These are phyloP conservation scores for Zizania palustris DNA, from an alignment of 202 grass and related monocot species.

Conservation along the genomic window DNA sequence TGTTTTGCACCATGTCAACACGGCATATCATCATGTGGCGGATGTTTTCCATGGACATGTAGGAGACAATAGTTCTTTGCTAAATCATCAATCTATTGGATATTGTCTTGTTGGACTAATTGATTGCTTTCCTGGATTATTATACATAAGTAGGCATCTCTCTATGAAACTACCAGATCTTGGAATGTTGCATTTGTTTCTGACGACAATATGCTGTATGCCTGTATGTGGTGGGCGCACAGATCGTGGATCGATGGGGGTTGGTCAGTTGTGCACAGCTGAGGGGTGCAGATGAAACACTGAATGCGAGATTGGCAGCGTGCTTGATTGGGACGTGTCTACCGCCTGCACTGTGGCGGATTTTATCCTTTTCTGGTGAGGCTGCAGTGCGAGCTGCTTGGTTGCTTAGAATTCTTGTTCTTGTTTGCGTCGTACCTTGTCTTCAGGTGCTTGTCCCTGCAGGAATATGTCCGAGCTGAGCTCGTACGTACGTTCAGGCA, in stretches of 20 bases:
- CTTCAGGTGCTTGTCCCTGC: constrained; percentile 1
- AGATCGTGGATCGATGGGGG: background rate
- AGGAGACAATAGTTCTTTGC: background rate
- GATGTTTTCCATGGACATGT: background rate
- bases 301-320: constrained; percentile 6
- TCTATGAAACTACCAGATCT: background rate
- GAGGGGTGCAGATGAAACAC: background rate
- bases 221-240: background rate
- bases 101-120: background rate
- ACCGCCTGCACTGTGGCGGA: background rate
- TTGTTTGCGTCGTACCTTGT: constrained; percentile 17
- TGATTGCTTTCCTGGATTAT: background rate
- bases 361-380: constrained; percentile 13
- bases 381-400: background rate
- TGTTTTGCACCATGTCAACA: constrained; percentile 25
- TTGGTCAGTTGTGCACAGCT: background rate
- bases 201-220: background rate
- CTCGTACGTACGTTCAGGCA: background rate
- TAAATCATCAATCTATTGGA: background rate
- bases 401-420: background rate
- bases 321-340: constrained; percentile 28
- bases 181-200: background rate
- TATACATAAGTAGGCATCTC: background rate
- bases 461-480: constrained; percentile 4
- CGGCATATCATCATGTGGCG: background rate